Percentiles rank a stretch among this genome's conserved stretches.
phyloP scores from a whole-genome alignment of 208 protist genomes.

The Borovskyia barvae region DNA sequence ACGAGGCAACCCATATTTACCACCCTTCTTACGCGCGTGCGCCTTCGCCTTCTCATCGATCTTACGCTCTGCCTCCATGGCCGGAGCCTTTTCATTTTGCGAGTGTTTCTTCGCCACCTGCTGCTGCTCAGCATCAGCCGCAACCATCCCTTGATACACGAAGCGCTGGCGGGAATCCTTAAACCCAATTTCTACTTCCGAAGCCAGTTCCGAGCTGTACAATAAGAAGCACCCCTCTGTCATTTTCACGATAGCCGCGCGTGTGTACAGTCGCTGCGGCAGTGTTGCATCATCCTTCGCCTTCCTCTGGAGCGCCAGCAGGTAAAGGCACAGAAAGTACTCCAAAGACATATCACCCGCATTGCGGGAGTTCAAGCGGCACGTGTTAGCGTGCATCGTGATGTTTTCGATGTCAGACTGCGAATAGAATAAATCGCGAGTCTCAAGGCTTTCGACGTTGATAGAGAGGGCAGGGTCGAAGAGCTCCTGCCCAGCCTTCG shows the following conservation, averaged over 20 bases:
- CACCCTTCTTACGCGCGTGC: constrained; percentile 24
- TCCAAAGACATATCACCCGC: constrained; percentile 56
- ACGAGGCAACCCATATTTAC: constrained; percentile 21
- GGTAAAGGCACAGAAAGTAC: constrained; percentile 79
- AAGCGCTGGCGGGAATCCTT: constrained; percentile 46
- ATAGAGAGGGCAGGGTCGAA: constrained; percentile 25
- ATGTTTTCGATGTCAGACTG: constrained; percentile 58
- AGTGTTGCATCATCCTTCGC: constrained; percentile 17
- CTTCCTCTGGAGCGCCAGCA: constrained; percentile 46
- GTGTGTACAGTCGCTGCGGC: constrained; percentile 16
- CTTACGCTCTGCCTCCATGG: neutral
- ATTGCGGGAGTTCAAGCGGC: constrained; percentile 49
- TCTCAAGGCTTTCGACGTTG: constrained; percentile 33
- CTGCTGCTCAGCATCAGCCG: constrained; percentile 3
- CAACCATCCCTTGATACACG: constrained; percentile 11
- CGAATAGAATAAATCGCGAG: constrained; percentile 38
- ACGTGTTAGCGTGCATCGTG: constrained; percentile 44
- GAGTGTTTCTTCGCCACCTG: neutral
- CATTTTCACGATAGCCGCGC: constrained; percentile 26
- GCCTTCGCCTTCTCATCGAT: constrained; percentile 25
- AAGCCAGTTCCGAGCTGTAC: constrained; percentile 48
- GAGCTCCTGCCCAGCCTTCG: constrained; percentile 17
- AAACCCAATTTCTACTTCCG: constrained; percentile 47
- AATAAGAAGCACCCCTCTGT: constrained; percentile 20
- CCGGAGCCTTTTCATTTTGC: neutral